Evolutionary conservation across 2,329 filamentous ascomycete genomes (phyloP).

Genomic region (Ophiostoma himal-ulmi): DNA sequence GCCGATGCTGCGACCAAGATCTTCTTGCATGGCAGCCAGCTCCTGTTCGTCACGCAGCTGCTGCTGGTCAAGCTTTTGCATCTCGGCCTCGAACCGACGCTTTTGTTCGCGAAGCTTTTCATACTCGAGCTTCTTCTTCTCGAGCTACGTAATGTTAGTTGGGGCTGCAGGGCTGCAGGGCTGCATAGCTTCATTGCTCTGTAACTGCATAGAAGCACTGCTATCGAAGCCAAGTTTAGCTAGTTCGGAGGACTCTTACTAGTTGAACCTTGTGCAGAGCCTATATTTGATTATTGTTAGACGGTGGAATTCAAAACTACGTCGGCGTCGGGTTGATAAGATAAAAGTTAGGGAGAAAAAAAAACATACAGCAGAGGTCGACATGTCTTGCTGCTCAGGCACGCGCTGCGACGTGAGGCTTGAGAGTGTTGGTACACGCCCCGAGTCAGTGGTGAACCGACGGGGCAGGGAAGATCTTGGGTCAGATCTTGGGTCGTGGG

Average conservation of each 20-base stretch:
- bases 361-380: slow-evolving; percentile 32
- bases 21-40: slow-evolving; percentile 76
- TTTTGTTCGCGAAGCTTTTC: slow-evolving; percentile 86
- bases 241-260: slow-evolving; percentile 41
- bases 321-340: neutral
- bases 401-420: slow-evolving; percentile 51
- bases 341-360: neutral
- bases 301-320: neutral
- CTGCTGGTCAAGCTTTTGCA: slow-evolving; percentile 82
- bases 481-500: slow-evolving; percentile 70
- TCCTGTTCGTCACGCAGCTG: slow-evolving; percentile 78
- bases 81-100: slow-evolving; percentile 82
- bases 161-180: neutral
- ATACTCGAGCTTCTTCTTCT: slow-evolving; percentile 90
- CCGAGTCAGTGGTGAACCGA: slow-evolving; percentile 88
- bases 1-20: slow-evolving; percentile 53
- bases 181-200: no score
- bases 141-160: slow-evolving; percentile 54
- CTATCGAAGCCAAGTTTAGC: no score
- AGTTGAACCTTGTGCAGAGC: slow-evolving; percentile 69
- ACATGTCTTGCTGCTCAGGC: slow-evolving; percentile 48
- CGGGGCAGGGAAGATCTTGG: slow-evolving; percentile 73
- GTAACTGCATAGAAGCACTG: no score
- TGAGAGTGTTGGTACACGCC: slow-evolving; percentile 70
- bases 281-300: slow-evolving; percentile 35